Conservation (phyloP, 129 eudicot species). For the Flaveria trinervia region DNA sequence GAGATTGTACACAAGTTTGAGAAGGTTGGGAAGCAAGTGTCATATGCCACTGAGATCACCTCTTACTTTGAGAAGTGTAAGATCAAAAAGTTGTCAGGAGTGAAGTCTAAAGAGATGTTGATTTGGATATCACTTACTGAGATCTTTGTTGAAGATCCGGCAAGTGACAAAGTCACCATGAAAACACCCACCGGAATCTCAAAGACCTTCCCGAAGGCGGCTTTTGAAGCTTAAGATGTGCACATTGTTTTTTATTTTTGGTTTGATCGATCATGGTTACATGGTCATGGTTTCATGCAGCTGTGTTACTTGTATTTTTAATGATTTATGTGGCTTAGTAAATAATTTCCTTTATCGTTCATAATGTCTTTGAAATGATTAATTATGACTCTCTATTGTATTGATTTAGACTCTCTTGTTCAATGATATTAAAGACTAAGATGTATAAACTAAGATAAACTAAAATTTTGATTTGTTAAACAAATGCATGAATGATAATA, state of each 20-base stretch:
- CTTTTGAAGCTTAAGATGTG: conserved; percentile 38
- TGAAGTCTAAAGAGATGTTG: conserved; percentile 48
- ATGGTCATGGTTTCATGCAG: neutral
- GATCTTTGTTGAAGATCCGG: conserved; percentile 33
- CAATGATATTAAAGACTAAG: neutral
- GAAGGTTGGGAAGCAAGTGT: conserved; percentile 46
- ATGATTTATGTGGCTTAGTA: neutral
- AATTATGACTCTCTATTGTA: neutral
- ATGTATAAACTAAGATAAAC: too few relatives aligned
- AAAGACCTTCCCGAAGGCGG: conserved; percentile 41
- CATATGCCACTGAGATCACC: conserved; percentile 57
- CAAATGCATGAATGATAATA: too few relatives aligned
- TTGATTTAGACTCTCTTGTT: neutral
- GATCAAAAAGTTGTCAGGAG: conserved; percentile 59
- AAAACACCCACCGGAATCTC: conserved; percentile 51
- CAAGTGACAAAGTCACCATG: conserved; percentile 48
- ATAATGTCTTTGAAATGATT: conserved; percentile 4
- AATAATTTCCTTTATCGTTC: neutral
- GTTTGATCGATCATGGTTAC: neutral
- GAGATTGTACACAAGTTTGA: conserved; percentile 53
- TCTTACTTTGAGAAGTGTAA: conserved; percentile 38
- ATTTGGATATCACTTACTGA: conserved; percentile 42
- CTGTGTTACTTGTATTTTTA: neutral
- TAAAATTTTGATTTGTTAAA: too few relatives aligned
- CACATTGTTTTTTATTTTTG: neutral